phyloP scores from a whole-genome alignment of 1,284 basidiomycete genomes.

The Leccinum subrobustum region DNA sequence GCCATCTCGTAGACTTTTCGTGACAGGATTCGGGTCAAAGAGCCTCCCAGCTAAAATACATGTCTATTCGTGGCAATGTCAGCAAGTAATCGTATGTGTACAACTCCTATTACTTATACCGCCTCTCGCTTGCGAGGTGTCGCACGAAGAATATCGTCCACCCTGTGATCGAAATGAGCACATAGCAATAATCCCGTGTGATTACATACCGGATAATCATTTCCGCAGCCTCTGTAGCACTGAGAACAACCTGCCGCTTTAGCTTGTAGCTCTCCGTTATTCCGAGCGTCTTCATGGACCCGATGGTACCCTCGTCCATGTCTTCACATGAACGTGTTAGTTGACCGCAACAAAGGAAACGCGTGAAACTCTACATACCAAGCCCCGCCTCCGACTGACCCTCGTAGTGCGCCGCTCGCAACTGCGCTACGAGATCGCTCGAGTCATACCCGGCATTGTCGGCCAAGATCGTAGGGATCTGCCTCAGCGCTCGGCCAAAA shows the following conservation, averaged over 20 bases:
- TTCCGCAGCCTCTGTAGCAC: slow-evolving; percentile 95
- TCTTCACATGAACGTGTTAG: slow-evolving; percentile 46
- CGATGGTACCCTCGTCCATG: slow-evolving; percentile 84
- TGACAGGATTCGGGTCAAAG: no score
- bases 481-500: slow-evolving; percentile 86
- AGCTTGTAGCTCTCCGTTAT: slow-evolving; percentile 97
- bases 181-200: not conserved
- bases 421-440: slow-evolving; percentile 88
- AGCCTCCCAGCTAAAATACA: not conserved
- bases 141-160: no score
- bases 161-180: slow-evolving; percentile 8
- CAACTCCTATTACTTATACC: slow-evolving; percentile 37
- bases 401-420: slow-evolving; percentile 94
- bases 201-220: slow-evolving; percentile 90
- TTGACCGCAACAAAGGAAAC: not conserved
- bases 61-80: not conserved
- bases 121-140: slow-evolving; percentile 51
- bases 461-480: slow-evolving; percentile 95
- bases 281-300: slow-evolving; percentile 86
- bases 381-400: slow-evolving; percentile 85
- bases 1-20: no score
- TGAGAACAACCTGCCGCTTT: slow-evolving; percentile 92
- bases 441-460: slow-evolving; percentile 99
- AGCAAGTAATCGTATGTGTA: not conserved
- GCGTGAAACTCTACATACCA: slow-evolving; percentile 43